phyloP scores from a whole-genome alignment of 306 rosid genomes.

The Gastrolobium villosum region DNA sequence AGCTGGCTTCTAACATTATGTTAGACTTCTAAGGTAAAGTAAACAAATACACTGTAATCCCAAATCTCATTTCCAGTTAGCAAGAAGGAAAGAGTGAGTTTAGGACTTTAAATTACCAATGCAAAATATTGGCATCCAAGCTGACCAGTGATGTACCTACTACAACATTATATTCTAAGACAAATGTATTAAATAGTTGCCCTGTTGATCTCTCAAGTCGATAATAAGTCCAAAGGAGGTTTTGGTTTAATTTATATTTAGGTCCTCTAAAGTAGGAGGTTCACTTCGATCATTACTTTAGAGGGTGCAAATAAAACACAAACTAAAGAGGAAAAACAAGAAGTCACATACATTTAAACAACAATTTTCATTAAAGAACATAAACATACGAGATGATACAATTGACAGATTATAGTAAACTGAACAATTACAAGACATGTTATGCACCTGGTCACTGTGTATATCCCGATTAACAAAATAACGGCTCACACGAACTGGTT shows the following conservation, averaged over 20 bases:
- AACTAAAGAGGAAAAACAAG: not conserved
- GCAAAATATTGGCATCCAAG: constrained; percentile 16
- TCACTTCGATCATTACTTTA: not conserved
- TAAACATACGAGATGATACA: constrained; percentile 9
- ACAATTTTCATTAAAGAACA: not conserved
- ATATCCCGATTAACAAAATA: constrained; percentile 76
- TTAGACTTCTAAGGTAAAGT: not conserved
- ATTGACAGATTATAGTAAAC: constrained; percentile 20
- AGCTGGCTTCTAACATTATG: not conserved
- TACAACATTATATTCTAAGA: constrained; percentile 14
- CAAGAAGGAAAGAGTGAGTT: constrained; percentile 18
- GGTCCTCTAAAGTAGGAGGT: constrained; percentile 2
- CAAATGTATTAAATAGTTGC: constrained; percentile 5
- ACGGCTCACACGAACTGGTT: constrained; percentile 86
- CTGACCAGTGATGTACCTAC: not conserved
- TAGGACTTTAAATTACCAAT: not conserved
- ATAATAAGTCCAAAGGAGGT: constrained; percentile 3
- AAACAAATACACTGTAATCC: not conserved
- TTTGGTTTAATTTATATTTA: constrained; percentile 5
- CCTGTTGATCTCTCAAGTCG: not conserved
- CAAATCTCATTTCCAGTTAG: constrained; percentile 7
- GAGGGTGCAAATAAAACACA: too few species aligned
- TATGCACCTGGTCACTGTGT: constrained; percentile 80
- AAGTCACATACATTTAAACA: not conserved
- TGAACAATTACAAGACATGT: constrained; percentile 3